Evolutionary conservation across 441 rosid species (phyloP), one percentile per base, ranked within the genome.

Genomic region (Gossypium lobatum): DNA sequence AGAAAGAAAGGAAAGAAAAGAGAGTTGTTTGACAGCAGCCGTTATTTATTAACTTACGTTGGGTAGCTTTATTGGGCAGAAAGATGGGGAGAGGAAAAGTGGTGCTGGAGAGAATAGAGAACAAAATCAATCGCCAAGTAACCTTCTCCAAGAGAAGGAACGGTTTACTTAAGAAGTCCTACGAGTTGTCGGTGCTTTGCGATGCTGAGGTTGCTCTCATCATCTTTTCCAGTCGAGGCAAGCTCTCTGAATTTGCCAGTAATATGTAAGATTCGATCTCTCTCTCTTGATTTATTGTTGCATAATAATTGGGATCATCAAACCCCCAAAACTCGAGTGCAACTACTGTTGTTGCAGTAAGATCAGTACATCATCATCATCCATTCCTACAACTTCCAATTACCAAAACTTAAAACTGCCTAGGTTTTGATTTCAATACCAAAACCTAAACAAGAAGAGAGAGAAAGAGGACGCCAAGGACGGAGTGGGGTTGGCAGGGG

Each of bases 21-120:
- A 25, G 7, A 3, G 9, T 21, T 20, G 10, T 64, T 42, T 4
- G 6, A 63, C 6, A 1, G 10, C 7, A 6, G 53, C 16, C 8
- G 21, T 46, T 23, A 14, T 13, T 46, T 23, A 48, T 46, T 18
- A 21, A 21, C 13, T 7, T 25, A 2, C 7, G 9, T 25, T 21
- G 6, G 58, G 18, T 46, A 11, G 34, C 13, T 66, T 66, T 21
- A 6, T 48, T 48, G 11, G 17, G 17, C 3, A 6, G 4, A 37
- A 16, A 64, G 14, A 81, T 78, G 87, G 82, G 85, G 14, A 80
- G 87, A 80, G 87, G 85, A 9, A 84, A 80, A 64, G 80, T 84
- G 46, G 80, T 77, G 21, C 10, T 84, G 73, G 59, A 79, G 80
- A 84, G 82, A 50, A 84, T 81, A 66, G 77, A 77, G 74, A 83